A percentile compares a stretch with the other conserved stretches of the same genome.
Evolutionary conservation across 805 yeast genomes (phyloP).

Genomic region (Starmerella vaccinii): DNA sequence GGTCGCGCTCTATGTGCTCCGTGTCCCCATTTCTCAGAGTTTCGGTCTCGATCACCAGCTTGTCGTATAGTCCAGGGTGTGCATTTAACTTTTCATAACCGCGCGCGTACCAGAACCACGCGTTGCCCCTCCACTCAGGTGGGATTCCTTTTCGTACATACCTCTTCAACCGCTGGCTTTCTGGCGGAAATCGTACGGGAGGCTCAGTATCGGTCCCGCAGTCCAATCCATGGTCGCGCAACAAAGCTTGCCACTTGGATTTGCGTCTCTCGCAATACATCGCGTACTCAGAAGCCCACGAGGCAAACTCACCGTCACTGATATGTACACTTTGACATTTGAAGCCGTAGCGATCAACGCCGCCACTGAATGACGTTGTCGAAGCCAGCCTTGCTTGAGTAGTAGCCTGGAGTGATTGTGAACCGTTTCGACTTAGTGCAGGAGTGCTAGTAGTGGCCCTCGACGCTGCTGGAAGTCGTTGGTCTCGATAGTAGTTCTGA

Average conservation of each 20-base stretch:
- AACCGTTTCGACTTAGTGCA: background rate
- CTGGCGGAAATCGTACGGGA: constrained; percentile 31
- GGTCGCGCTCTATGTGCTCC: constrained; percentile 87
- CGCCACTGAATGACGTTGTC: constrained; percentile 16
- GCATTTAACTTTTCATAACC: constrained; percentile 65
- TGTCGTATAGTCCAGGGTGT: constrained; percentile 64
- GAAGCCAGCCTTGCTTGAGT: constrained; percentile 11
- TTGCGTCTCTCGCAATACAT: constrained; percentile 54
- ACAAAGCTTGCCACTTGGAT: constrained; percentile 61
- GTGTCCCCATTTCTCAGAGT: constrained; percentile 58
- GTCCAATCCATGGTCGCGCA: constrained; percentile 57
- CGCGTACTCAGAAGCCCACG: constrained; percentile 66
- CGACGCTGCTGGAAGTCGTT: background rate
- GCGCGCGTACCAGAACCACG: constrained; percentile 91
- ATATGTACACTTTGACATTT: constrained; percentile 51
- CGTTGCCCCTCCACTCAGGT: constrained; percentile 93
- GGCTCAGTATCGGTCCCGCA: constrained; percentile 34
- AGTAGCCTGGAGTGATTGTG: background rate
- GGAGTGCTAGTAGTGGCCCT: background rate
- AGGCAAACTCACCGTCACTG: constrained; percentile 48
- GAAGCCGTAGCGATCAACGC: constrained; percentile 74
- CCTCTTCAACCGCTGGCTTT: constrained; percentile 42
- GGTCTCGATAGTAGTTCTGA: constrained; percentile 1
- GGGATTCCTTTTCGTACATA: constrained; percentile 88
- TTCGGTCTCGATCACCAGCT: constrained; percentile 49